These are phyloP conservation scores for Corylus heterophylla DNA, from an alignment of 306 rosid species.

Conservation along the genomic window DNA sequence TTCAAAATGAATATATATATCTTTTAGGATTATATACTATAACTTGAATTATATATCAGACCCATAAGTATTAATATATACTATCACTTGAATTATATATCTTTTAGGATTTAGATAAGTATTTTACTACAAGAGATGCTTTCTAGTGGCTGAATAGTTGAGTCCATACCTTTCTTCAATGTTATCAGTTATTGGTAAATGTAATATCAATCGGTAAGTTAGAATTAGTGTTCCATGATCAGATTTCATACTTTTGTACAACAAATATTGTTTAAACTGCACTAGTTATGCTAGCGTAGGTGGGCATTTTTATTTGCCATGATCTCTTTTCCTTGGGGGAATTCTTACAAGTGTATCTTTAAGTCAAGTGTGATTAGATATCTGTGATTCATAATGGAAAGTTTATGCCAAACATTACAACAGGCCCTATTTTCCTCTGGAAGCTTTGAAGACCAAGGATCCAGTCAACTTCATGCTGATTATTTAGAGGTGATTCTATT, in stretches of 20 bases:
- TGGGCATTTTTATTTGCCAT: neutral
- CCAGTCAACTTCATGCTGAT: constrained; percentile 63
- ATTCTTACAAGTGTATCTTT: neutral
- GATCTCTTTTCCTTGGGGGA: neutral
- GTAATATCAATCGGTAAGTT: neutral
- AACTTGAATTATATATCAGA: neutral
- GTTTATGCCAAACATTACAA: constrained; percentile 21
- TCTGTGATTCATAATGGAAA: constrained; percentile 14
- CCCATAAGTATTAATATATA: neutral
- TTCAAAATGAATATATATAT: neutral
- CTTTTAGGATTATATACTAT: neutral
- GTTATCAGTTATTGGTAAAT: neutral
- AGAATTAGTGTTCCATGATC: neutral
- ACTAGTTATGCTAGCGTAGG: neutral
- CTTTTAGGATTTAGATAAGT: neutral
- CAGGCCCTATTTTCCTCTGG: constrained; percentile 81
- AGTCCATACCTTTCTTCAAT: neutral
- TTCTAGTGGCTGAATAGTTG: neutral
- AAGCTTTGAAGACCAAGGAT: constrained; percentile 48
- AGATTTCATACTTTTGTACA: neutral
- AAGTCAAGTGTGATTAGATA: constrained; percentile 12
- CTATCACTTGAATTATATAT: neutral
- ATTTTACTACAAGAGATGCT: neutral
- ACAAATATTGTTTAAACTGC: neutral
- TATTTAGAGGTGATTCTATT: constrained; percentile 70